Evolutionary conservation across 768 basidiomycete species (phyloP).

Genomic region (Xerocomellus intermedius): DNA sequence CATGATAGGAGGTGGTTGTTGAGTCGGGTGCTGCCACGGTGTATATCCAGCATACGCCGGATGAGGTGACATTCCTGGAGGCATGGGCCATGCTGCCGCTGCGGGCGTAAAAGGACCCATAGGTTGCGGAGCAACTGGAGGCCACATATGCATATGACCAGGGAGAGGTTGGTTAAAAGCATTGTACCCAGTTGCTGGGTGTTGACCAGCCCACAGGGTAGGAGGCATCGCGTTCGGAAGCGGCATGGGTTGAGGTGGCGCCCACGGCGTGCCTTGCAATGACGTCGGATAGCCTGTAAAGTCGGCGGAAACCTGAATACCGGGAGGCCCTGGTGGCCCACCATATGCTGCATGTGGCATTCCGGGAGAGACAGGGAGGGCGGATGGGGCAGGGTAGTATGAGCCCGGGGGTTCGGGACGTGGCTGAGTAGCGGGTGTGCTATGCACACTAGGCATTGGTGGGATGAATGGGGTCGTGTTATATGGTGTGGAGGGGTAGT

Average conservation of each 20-base stretch:
- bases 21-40: slow-evolving; percentile 29
- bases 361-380: slow-evolving; percentile 26
- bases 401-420: slow-evolving; percentile 30
- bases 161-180: slow-evolving; percentile 34
- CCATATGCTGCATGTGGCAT: slow-evolving; percentile 7
- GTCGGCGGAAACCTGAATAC: slow-evolving; percentile 26
- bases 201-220: slow-evolving; percentile 19
- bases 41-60: slow-evolving; percentile 21
- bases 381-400: slow-evolving; percentile 31
- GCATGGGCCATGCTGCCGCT: slow-evolving; percentile 26
- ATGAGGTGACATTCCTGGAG: slow-evolving; percentile 26
- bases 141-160: slow-evolving; percentile 23
- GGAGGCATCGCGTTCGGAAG: slow-evolving; percentile 23
- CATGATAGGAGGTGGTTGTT: slow-evolving; percentile 23
- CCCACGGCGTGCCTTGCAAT: slow-evolving; percentile 29
- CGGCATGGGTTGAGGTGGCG: slow-evolving; percentile 17
- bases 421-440: slow-evolving; percentile 22
- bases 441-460: slow-evolving; percentile 26
- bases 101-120: slow-evolving; percentile 28
- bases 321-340: slow-evolving; percentile 2
- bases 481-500: slow-evolving; percentile 40
- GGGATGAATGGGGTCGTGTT: slow-evolving; percentile 41
- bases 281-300: slow-evolving; percentile 33
- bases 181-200: slow-evolving; percentile 24
- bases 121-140: slow-evolving; percentile 6